Conservation (phyloP, 177 flowering plant genomes). For the Tripterygium wilfordii region DNA sequence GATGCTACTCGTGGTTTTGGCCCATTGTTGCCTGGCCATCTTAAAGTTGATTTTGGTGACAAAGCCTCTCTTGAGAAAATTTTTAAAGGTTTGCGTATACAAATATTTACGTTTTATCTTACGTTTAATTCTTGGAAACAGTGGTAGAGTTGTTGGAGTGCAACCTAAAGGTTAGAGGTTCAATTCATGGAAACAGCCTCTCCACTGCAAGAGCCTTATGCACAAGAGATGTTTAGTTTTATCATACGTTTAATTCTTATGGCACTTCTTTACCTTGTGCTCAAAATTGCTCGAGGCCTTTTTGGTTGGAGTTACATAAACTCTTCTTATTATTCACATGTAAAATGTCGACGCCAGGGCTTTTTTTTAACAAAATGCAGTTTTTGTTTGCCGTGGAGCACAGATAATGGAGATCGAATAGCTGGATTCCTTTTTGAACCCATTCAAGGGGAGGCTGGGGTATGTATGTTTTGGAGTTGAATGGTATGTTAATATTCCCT, state of each 20-base stretch:
- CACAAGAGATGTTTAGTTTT: no score
- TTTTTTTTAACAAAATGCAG: background rate
- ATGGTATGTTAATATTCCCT: no score
- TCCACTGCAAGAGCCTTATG: no score
- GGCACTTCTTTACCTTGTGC: no score
- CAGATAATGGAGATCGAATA: conserved; percentile 77
- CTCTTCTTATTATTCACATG: no score
- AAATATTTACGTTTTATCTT: background rate
- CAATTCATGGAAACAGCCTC: no score
- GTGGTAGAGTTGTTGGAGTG: no score
- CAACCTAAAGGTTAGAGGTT: no score
- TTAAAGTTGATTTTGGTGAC: conserved; percentile 97
- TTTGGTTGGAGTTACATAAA: no score
- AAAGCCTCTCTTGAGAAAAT: conserved; percentile 71
- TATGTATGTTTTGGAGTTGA: conserved; percentile 25
- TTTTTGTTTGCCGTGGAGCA: conserved; percentile 7
- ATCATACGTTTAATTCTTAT: no score
- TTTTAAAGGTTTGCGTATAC: conserved; percentile 53
- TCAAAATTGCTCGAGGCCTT: no score
- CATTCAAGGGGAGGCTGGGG: conserved; percentile 99
- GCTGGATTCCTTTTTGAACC: conserved; percentile 99
- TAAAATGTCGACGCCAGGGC: no score
- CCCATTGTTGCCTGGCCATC: conserved; percentile 82
- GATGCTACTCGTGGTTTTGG: conserved; percentile 96
- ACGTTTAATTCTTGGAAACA: background rate